Conservation (phyloP, 345 rosid genomes). For the Physaria fendleri region DNA sequence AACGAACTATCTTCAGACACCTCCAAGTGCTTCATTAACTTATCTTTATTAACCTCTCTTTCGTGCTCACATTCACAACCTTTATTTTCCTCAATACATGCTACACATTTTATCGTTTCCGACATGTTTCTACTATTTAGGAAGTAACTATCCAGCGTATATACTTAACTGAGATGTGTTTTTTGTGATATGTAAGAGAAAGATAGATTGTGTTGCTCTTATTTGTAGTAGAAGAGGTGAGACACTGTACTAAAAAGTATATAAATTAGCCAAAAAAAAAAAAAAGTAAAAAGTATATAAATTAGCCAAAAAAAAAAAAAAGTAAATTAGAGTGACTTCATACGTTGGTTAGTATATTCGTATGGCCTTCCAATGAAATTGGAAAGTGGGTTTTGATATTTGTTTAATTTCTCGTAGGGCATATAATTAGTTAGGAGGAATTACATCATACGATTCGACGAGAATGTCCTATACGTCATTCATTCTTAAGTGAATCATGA, state of each 20-base stretch:
- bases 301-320: too few relatives aligned
- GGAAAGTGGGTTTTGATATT: not conserved
- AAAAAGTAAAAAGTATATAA: too few relatives aligned
- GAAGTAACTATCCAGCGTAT: not conserved
- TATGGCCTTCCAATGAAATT: constrained; percentile 17
- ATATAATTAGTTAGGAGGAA: constrained; percentile 16
- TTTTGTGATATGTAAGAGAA: not conserved
- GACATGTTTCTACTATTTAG: constrained; percentile 14
- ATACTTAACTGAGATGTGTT: not conserved
- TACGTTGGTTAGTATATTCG: constrained; percentile 11
- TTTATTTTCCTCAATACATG: constrained; percentile 18
- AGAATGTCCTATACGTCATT: constrained; percentile 5
- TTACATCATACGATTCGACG: not conserved
- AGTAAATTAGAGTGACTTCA: not conserved
- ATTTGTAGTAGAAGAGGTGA: constrained; percentile 6
- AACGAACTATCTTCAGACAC: constrained; percentile 41
- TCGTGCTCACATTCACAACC: constrained; percentile 8
- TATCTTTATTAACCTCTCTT: not conserved
- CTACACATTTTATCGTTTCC: constrained; percentile 1
- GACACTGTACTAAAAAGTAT: too few relatives aligned
- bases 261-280: too few relatives aligned
- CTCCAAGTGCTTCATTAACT: not conserved
- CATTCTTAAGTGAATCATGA: constrained; percentile 14
- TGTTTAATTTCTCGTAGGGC: not conserved
- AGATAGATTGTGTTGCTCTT: not conserved